A percentile compares a stretch with the other conserved stretches of the same genome.
Conservation (phyloP, 345 rosid genomes). For the Lumnitzera littorea region DNA sequence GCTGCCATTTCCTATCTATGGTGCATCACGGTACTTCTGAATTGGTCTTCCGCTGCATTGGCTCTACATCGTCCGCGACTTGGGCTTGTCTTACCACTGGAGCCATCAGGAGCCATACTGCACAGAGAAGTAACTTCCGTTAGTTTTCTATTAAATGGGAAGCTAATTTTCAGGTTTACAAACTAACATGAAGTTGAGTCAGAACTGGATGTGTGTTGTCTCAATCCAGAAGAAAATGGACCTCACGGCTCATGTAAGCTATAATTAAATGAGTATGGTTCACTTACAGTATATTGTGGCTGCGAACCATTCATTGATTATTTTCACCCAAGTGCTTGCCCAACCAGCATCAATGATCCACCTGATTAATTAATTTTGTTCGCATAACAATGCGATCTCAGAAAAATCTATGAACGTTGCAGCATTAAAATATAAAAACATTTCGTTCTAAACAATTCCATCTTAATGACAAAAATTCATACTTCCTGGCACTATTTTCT, state of each 20-base stretch:
- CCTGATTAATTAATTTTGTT: slow-evolving; percentile 24
- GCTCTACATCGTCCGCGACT: slow-evolving; percentile 28
- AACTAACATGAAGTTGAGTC: not conserved
- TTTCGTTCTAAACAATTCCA: too few relatives aligned
- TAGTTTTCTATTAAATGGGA: not conserved
- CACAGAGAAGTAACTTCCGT: not conserved
- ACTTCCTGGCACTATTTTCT: slow-evolving; percentile 45
- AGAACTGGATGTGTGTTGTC: too few relatives aligned
- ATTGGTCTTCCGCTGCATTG: slow-evolving; percentile 12
- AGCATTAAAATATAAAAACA: not conserved
- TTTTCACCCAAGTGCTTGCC: slow-evolving; percentile 93
- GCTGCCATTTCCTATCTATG: not conserved
- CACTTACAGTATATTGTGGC: slow-evolving; percentile 70
- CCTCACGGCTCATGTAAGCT: not conserved
- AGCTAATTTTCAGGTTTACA: not conserved
- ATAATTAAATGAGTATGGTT: not conserved
- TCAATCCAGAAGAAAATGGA: too few relatives aligned
- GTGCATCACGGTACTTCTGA: not conserved
- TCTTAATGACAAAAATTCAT: not conserved
- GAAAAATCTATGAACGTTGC: too few relatives aligned
- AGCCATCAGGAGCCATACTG: slow-evolving; percentile 79
- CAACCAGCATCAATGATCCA: slow-evolving; percentile 94
- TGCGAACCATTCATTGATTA: slow-evolving; percentile 84
- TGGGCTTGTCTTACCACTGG: slow-evolving; percentile 50
- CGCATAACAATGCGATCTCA: not conserved